Evolutionary conservation across 257 asterid genomes (phyloP), one percentile per base, ranked within the genome.

Genomic region (Apocynum venetum): DNA sequence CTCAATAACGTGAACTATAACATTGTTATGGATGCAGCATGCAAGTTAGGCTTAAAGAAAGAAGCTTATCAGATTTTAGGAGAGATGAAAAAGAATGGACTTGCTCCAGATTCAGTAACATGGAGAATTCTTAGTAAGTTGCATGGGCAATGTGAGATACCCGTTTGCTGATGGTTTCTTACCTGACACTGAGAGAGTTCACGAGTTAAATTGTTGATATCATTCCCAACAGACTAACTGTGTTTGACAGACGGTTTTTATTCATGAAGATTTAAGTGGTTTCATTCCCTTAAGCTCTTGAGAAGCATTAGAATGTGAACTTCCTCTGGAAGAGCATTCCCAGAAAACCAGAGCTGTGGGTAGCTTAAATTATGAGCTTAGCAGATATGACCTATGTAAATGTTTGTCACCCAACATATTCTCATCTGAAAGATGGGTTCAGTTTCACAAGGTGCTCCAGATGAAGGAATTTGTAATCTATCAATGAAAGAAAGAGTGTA

Each of bases 101-200:
- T 93, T 10, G 49, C 52, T 77, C 97, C 97, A 8, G 97, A 95
- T 88, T 86, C 96, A 36, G 92, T 89, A 46, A 89, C 98, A 1
- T 92, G 98, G 98, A 92, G 97, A 84, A 89, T 93, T 84, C 84
- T 95, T 78, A 89, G 90, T 81, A 91, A 86, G 73, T 84, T 92
- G 84, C 97, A 87, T 43, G 61, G 61, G 79, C 71, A 81, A 63
- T 60, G 72, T 8, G 51, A 63, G 67, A 72, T 68, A 74, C 53
- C 72, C 38, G 41, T 46, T 69, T 52, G 52, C 48, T 3, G 77
- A 80, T 38, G 82, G 78, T 70, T 74, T 8, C 11, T 19, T 40
- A 0, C 15, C 17, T 8, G 19, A 77, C 10, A 56, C 56, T 36
- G 25, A 31, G 48, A 60, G 76, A 38, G 44, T 38, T 59, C 48